Conservation (phyloP, 371 early-diverging fungal species). For the Lichtheimia ramosa region DNA sequence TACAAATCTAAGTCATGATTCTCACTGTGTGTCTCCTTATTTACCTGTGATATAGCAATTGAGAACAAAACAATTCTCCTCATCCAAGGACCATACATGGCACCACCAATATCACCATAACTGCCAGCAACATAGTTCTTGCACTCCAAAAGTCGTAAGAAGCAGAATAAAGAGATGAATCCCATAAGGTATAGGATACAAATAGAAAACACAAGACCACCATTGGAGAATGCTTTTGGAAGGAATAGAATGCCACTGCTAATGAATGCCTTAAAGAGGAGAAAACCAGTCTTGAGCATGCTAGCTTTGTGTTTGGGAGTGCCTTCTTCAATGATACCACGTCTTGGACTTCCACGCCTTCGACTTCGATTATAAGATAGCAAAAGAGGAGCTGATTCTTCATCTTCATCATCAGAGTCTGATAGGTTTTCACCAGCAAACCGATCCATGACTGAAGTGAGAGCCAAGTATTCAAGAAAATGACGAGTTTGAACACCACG, state of each 20-base stretch:
- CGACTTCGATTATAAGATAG: conserved; percentile 16
- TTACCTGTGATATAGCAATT: conserved; percentile 79
- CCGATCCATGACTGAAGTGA: conserved; percentile 60
- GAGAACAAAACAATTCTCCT: conserved; percentile 75
- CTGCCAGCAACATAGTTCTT: conserved; percentile 69
- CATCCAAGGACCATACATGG: conserved; percentile 81
- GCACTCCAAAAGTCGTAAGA: conserved; percentile 68
- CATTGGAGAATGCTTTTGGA: conserved; percentile 81
- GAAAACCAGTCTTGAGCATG: conserved; percentile 56
- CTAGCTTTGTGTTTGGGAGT: conserved; percentile 36
- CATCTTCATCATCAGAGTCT: conserved; percentile 55
- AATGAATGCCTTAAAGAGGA: conserved; percentile 75
- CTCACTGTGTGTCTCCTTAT: too few species aligned
- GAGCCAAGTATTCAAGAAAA: conserved; percentile 72
- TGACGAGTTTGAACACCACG: conserved; percentile 34
- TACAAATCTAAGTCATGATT: background rate
- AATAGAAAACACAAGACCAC: conserved; percentile 72
- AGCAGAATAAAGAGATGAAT: conserved; percentile 66
- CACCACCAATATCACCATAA: conserved; percentile 90
- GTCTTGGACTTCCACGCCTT: background rate
- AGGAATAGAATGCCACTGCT: conserved; percentile 82
- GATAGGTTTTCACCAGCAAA: conserved; percentile 77
- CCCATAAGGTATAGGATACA: conserved; percentile 65
- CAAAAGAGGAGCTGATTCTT: conserved; percentile 36
- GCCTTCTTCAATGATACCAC: conserved; percentile 10